Evolutionary conservation across 768 basidiomycete species (phyloP), one percentile per base, ranked within the genome.

Genomic region (Amanita fuliginea): DNA sequence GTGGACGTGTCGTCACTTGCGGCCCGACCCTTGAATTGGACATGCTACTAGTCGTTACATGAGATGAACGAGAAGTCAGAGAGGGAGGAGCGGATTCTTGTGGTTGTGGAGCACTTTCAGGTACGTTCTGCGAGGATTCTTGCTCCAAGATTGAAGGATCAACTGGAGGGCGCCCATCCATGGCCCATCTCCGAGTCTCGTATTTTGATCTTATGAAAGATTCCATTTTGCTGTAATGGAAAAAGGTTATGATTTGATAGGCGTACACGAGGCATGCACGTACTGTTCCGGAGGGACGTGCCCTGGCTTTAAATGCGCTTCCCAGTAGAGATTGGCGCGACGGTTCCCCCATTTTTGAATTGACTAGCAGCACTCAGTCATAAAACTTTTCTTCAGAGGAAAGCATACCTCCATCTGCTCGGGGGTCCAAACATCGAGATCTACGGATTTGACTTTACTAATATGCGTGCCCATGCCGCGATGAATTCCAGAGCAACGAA

Each of bases 391-490:
- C 49, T 26, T 16, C 49, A 34, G 21, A 33, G 39, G 19, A 42
- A 24, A 22, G 24, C 76, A 53, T 57, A 92, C 93, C 69, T 83
- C 81, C 86, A 99, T 94, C 68, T 99, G 95, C 54, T 97, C 93
- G 2, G 91, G 90, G 6, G 91, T 95, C 95, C 95, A 99, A 14
- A 87, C 80, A 59, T 99, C 95, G 47, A 99, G 81, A 68, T 99
- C 95, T 48, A 99, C 89, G 2, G 92, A 95, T 61, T 96, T 96
- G 62, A 99, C 88, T 61, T 86, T 89, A 68, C 87, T 89, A 64
- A 98, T 96, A 65, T 99, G 95, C 0, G 95, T 97, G 52, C 95
- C 95, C 91, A 99, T 93, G 35, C 90, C 86, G 37, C 95, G 83
- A 66, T 99, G 95, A 51, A 97, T 88, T 24, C 95, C 95, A 11